phyloP scores from a whole-genome alignment of 108 stramenopile genomes.

The Skeletonema potamos region DNA sequence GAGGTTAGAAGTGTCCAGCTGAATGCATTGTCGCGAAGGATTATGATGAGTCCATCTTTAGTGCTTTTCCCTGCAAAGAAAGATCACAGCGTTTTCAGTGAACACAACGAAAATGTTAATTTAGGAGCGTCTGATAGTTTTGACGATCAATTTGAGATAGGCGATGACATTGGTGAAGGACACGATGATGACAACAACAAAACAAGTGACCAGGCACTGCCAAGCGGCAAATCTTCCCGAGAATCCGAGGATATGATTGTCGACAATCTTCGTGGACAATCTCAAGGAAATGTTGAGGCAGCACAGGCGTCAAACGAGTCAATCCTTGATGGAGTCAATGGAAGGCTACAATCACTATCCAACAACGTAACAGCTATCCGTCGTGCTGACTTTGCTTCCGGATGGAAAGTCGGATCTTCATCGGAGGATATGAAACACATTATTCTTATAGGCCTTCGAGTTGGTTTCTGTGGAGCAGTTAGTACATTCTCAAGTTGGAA shows the following conservation, averaged over 20 bases:
- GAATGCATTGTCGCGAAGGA: constrained; percentile 69
- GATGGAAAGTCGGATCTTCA: constrained; percentile 83
- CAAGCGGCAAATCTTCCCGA: constrained; percentile 11
- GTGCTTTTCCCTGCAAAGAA: constrained; percentile 77
- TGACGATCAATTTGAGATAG: constrained; percentile 20
- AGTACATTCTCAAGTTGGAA: constrained; percentile 78
- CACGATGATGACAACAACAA: not conserved
- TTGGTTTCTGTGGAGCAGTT: constrained; percentile 82
- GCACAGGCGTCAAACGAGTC: not conserved
- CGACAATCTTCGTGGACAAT: not conserved
- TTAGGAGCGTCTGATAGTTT: not conserved
- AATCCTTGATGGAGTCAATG: constrained; percentile 5
- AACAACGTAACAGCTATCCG: constrained; percentile 56
- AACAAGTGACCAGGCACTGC: not conserved
- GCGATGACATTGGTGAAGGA: constrained; percentile 4
- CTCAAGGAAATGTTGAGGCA: not conserved
- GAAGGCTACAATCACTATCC: constrained; percentile 32
- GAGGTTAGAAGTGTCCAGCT: constrained; percentile 81
- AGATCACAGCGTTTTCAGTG: constrained; percentile 56
- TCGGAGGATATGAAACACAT: constrained; percentile 79
- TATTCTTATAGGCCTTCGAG: constrained; percentile 75
- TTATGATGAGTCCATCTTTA: constrained; percentile 67
- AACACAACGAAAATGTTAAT: constrained; percentile 12
- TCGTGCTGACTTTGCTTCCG: constrained; percentile 61
- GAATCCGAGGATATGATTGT: not conserved